Evolutionary conservation across 169 alveolate species (phyloP), one percentile per base, ranked within the genome.

Genomic region (Eimeria zaria): DNA sequence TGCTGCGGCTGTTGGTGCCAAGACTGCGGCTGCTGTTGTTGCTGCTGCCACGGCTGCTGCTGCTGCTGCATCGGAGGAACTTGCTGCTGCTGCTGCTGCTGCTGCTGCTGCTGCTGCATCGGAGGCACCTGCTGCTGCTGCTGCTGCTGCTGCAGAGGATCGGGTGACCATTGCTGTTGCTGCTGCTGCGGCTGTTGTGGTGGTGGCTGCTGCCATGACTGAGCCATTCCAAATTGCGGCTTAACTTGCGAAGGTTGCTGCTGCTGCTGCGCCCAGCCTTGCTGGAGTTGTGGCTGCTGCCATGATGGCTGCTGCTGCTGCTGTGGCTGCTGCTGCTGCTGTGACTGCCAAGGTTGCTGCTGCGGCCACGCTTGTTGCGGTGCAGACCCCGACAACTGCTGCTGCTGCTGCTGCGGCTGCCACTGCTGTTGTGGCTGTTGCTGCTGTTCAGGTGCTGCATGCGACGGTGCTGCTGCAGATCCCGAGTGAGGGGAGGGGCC

Each of bases 71-170:
- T 27, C n/a, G 89, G 62, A 44, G 89, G 89, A n/a, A 48, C 69
- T 51, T 78, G 91, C 91, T 83, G 91, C 39, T 83, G 89, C 89
- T 81, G 87, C 87, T 76, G 87, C 87, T 80, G 67, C 39, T 81
- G n/a, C n/a, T n/a, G n/a, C n/a, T n/a, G 91, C 71, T n/a, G 89
- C 89, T 81, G 87, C 87, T 76, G 87, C 87, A 48, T 27, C 39
- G 89, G 67, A 12, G 89, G 89, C 64, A n/a, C 69, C 30, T 74
- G 89, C 69, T 80, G 67, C 39, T 81, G 89, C 69, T 80, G 67
- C 39, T 81, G 91, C 71, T n/a, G 91, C 74, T 48, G 91, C 91
- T 48, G 73, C 64, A 48, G 64, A 78, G 88, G 64, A n/a, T 27
- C 88, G 4, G 58, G 88, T 27, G 58, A 48, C 88, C 62, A 48